Conservation (phyloP, 2,329 filamentous ascomycete species). For the Diaporthe caulivora region DNA sequence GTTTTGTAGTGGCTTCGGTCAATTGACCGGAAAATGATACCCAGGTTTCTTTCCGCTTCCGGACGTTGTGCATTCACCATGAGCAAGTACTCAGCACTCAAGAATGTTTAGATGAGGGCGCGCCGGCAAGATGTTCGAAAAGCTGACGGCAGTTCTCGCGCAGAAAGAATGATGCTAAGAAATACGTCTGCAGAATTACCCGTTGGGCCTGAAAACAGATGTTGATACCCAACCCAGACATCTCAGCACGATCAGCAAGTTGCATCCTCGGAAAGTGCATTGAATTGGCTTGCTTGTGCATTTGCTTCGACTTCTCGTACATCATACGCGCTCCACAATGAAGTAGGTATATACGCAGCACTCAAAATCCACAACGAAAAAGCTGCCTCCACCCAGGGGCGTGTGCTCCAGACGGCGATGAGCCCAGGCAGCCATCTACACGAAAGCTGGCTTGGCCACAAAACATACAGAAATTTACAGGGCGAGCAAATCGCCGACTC, state of each 20-base stretch:
- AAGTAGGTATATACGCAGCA: conserved; percentile 38
- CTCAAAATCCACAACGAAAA: conserved; percentile 18
- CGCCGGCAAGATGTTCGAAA: neutral
- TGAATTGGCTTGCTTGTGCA: neutral
- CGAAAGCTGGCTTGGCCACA: conserved; percentile 9
- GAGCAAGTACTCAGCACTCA: neutral
- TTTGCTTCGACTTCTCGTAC: conserved; percentile 3
- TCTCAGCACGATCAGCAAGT: neutral
- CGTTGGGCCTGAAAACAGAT: neutral
- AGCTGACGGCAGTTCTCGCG: neutral
- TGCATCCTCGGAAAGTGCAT: neutral
- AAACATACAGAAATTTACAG: conserved; percentile 29
- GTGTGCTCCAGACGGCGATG: neutral
- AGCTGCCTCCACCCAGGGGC: conserved; percentile 19
- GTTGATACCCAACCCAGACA: too few relatives aligned
- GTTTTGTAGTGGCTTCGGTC: conserved; percentile 18
- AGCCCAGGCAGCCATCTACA: conserved; percentile 24
- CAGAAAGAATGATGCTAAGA: neutral
- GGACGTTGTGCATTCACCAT: neutral
- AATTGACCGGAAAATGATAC: conserved; percentile 34
- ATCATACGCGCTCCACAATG: conserved; percentile 23
- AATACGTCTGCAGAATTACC: neutral
- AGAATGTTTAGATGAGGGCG: neutral
- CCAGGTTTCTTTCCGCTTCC: neutral
- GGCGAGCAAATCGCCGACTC: neutral